Conservation (phyloP, 768 basidiomycete species). For the Hericium rajendrae region DNA sequence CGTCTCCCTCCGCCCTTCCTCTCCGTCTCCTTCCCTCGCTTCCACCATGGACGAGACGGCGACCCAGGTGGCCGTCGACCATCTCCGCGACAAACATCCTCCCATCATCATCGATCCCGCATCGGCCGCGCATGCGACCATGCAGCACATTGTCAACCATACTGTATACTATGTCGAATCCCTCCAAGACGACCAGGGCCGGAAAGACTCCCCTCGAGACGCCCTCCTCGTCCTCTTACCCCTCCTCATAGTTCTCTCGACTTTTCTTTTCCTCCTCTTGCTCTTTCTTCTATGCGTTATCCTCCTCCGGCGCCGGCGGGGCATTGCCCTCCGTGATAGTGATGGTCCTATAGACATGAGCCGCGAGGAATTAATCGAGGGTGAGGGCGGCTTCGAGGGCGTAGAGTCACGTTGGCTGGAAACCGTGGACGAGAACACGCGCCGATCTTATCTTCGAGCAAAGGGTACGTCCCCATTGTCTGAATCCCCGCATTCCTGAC, state of each 20-base stretch:
- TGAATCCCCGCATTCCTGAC: too few species aligned
- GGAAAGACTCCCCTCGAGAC: conserved; percentile 33
- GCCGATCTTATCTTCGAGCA: conserved; percentile 69
- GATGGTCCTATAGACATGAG: conserved; percentile 93
- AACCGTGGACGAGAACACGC: conserved; percentile 52
- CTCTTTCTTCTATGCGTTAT: conserved; percentile 87
- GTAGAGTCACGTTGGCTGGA: conserved; percentile 94
- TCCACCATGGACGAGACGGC: too few species aligned
- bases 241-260: conserved; percentile 86
- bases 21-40: neutral
- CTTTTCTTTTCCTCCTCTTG: conserved; percentile 86
- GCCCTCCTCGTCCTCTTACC: conserved; percentile 84
- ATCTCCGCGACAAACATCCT: neutral
- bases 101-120: neutral
- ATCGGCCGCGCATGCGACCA: neutral
- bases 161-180: neutral
- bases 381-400: conserved; percentile 89
- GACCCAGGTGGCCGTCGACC: too few species aligned
- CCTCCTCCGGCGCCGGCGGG: conserved; percentile 66
- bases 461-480: conserved; percentile 52
- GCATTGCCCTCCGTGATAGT: conserved; percentile 71
- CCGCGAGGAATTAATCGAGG: conserved; percentile 80
- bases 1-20: neutral
- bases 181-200: conserved; percentile 6
- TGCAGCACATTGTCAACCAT: neutral